Base-by-base conservation (phyloP, 352 stramenopile species). In the Globisporangium uncinulatum region DNA sequence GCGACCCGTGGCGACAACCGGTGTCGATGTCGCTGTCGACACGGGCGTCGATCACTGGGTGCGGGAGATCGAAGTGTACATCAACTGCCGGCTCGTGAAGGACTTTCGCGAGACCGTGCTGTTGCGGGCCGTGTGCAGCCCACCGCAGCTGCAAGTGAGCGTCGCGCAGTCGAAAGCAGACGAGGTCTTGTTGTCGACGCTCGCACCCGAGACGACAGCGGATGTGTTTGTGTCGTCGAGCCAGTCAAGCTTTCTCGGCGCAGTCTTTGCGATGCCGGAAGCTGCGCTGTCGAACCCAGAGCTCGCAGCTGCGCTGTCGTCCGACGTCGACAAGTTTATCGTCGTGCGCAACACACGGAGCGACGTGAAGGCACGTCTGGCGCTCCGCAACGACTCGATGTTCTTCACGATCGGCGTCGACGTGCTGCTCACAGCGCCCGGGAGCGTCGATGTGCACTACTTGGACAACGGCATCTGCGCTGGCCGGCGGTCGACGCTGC, bases 71-170 rank as follows among this genome's bases (percentile, higher is more conserved):
- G 85, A 95, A 59, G 80, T 93, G 17, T 95, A 95, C 50, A 70
- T 95, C 45, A 95, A 86, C 66, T 95, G 85, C 49, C 85, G 85
- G 41, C 69, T 95, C 15, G 85, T 95, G 32, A 93, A 93, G 62
- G 85, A 95, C 59, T 95, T 95, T 47, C 73, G 85, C 19, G 85
- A 95, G 63, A 95, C 81, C 0, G 85, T 95, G 0, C 73, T 89
- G 31, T 62, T 95, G 10, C 77, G 78, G 9, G 83, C 83, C 3
- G 81, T 91, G 20, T 95, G 85, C 51, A 84, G 87, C 36, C 78
- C 82, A 29, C 83, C 85, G 31, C 85, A 95, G 57, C 49, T 95
- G 34, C 75, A 83, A 56, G 83, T 90, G 4, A 74, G 82, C 41
- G 79, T 95, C 29, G 66, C 72, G 6, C 75, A 77, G 49, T 72